Base-by-base conservation (phyloP, 805 yeast genomes). In the Diddensiella santjacobensis region DNA sequence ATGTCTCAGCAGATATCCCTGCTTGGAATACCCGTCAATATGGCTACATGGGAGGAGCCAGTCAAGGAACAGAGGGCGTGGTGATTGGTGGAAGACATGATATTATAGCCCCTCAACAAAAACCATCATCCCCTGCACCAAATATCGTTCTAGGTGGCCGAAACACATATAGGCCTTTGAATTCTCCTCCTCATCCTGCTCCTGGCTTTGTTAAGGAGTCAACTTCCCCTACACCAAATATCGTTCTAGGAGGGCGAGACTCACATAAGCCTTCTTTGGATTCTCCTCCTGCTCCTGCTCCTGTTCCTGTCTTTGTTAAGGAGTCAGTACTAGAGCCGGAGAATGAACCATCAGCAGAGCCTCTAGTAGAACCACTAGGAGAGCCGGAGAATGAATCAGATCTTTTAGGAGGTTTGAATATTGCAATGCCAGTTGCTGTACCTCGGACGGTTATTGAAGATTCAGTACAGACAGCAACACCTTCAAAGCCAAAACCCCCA, bases 11-110 rank as follows among this genome's bases (percentile, higher is more conserved):
- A 61, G 52, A 60, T 18, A 63, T 65, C 24, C 61, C 67, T 10
- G 71, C 72, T 11, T 80, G 86, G 86, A 78, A 80, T 53, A 71
- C 83, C 0, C 51, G 69, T 6, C 84, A 80, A 54, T 79, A 80
- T 56, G 84, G 86, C 0, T 79, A 73, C 53, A 75, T 77, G 73
- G 71, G 70, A 30, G 83, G 84, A 23, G 77, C 81, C 2, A 74
- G 74, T 35, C 51, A 37, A 13, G 31, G 35, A n/a, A n/a, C n/a
- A n/a, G n/a, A n/a, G n/a, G 71, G 71, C 19, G 70, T 80, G 10
- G 79, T 77, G 0, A 75, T 79, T 56, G 83, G 84, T 2, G 73
- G 71, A 29, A 65, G 72, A 48, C 67, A 82, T 49, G 72, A 77
- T 57, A 71, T 80, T 31, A 64, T 65, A 10, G 42, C 52, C 15